Evolutionary conservation across 176 grass and related monocot genomes (phyloP).

Genomic region (Areca catechu): DNA sequence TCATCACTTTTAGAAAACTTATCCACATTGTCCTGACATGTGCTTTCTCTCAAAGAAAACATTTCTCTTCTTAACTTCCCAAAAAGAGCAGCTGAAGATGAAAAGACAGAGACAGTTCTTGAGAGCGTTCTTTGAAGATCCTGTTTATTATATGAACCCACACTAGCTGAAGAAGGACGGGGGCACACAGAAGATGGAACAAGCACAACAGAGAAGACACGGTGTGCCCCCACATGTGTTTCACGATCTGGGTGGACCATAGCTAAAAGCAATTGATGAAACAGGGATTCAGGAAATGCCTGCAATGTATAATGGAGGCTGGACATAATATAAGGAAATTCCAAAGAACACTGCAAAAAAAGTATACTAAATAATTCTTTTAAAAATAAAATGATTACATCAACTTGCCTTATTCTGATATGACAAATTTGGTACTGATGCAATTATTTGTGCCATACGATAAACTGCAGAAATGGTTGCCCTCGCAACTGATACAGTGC

Average conservation of each 20-base stretch:
- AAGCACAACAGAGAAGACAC: slow-evolving; percentile 83
- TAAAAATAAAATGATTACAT: neutral
- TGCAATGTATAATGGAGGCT: slow-evolving; percentile 18
- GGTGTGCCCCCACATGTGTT: slow-evolving; percentile 69
- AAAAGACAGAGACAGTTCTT: slow-evolving; percentile 80
- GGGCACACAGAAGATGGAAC: slow-evolving; percentile 90
- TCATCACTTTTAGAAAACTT: slow-evolving; percentile 40
- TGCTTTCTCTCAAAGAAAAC: slow-evolving; percentile 52
- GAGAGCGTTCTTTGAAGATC: slow-evolving; percentile 68
- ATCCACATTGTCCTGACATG: slow-evolving; percentile 26
- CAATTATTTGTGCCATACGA: slow-evolving; percentile 80
- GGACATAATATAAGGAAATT: neutral
- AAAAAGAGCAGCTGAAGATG: slow-evolving; percentile 94
- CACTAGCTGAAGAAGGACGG: slow-evolving; percentile 26
- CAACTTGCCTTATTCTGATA: slow-evolving; percentile 71
- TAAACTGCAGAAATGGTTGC: slow-evolving; percentile 75
- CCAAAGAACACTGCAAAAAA: neutral
- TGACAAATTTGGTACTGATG: slow-evolving; percentile 61
- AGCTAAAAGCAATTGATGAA: slow-evolving; percentile 82
- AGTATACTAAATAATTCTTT: slow-evolving; percentile 3
- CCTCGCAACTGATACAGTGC: slow-evolving; percentile 41
- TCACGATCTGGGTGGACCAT: slow-evolving; percentile 87
- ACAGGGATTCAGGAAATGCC: slow-evolving; percentile 88
- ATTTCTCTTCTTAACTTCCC: slow-evolving; percentile 76
- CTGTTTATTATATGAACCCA: slow-evolving; percentile 16